Conservation (phyloP, 2,329 filamentous ascomycete species). For the Penicillium sp. region DNA sequence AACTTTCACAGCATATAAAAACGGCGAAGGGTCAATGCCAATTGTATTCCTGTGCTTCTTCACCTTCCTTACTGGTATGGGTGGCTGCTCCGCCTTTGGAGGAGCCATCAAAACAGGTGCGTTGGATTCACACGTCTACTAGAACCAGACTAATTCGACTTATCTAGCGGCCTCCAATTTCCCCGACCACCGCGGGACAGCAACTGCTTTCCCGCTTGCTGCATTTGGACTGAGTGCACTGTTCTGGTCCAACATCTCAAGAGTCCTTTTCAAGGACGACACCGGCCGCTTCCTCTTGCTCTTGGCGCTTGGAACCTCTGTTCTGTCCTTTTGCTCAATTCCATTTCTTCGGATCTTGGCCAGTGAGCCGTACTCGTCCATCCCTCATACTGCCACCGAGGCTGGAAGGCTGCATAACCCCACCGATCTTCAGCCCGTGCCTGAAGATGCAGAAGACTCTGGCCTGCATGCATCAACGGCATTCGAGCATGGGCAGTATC, state of each 20-base stretch:
- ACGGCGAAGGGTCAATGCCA: constrained; percentile 60
- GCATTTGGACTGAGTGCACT: constrained; percentile 95
- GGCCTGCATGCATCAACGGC: constrained; percentile 39
- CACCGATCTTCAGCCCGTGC: constrained; percentile 28
- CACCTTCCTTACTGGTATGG: constrained; percentile 81
- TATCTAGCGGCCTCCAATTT: constrained; percentile 79
- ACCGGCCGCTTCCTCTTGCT: constrained; percentile 80
- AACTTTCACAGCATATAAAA: constrained; percentile 64
- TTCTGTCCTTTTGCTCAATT: constrained; percentile 73
- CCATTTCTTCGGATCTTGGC: constrained; percentile 80
- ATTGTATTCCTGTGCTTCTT: constrained; percentile 72
- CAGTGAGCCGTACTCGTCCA: constrained; percentile 46
- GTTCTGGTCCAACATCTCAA: constrained; percentile 84
- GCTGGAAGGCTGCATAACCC: constrained; percentile 37
- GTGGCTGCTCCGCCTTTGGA: constrained; percentile 88
- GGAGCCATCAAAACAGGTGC: constrained; percentile 76
- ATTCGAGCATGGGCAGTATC: constrained; percentile 29
- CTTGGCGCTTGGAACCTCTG: constrained; percentile 75
- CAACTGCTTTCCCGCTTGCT: constrained; percentile 88
- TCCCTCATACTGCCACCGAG: constrained; percentile 36
- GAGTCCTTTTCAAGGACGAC: constrained; percentile 77
- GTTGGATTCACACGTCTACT: constrained; percentile 11
- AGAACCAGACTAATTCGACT: constrained; percentile 10
- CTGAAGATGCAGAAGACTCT: constrained; percentile 35
- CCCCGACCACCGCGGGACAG: constrained; percentile 86